Percentiles rank a stretch among this genome's conserved stretches.
These are phyloP conservation scores for Phytophthora idaei DNA, from an alignment of 352 stramenopile genomes.

Conservation along the genomic window DNA sequence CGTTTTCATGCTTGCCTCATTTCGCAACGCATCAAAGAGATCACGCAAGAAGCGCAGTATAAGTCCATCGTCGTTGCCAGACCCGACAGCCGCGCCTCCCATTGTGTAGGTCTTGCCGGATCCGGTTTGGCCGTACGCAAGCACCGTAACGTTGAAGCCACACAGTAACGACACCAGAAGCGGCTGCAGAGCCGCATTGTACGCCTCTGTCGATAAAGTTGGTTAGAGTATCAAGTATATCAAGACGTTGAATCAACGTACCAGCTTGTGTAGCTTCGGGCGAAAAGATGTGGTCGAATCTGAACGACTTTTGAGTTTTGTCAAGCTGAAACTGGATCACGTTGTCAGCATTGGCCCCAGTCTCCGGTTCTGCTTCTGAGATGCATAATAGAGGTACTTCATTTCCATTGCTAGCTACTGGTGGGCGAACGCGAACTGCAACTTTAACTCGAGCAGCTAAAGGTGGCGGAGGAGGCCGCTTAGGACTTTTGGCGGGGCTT, in stretches of 20 bases:
- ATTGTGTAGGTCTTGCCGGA: conserved; percentile 87
- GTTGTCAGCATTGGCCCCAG: conserved; percentile 1
- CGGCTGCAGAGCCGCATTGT: conserved; percentile 66
- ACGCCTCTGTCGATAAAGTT: conserved; percentile 50
- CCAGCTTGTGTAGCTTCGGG: conserved; percentile 42
- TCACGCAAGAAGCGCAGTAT: conserved; percentile 82
- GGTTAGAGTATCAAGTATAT: conserved; percentile 4
- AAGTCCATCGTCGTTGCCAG: conserved; percentile 58
- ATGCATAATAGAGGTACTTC: conserved; percentile 22
- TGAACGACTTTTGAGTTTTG: conserved; percentile 52
- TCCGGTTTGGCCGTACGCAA: conserved; percentile 84
- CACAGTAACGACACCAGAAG: conserved; percentile 80
- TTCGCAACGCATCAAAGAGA: conserved; percentile 55
- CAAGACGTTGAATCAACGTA: conserved; percentile 15
- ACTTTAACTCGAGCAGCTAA: conserved; percentile 56
- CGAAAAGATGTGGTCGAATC: conserved; percentile 73
- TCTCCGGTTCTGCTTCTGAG: conserved; percentile 5
- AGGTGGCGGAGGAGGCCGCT: conserved; percentile 17
- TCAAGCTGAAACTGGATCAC: conserved; percentile 48
- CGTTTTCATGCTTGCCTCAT: conserved; percentile 29
- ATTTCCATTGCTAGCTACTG: conserved; percentile 1
- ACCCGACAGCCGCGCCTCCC: conserved; percentile 47
- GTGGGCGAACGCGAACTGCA: conserved; percentile 66
- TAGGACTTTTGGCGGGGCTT: conserved; percentile 25
- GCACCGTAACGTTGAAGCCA: conserved; percentile 88